Base-by-base conservation (phyloP, 257 asterid species). In the Coffea eugenioides region DNA sequence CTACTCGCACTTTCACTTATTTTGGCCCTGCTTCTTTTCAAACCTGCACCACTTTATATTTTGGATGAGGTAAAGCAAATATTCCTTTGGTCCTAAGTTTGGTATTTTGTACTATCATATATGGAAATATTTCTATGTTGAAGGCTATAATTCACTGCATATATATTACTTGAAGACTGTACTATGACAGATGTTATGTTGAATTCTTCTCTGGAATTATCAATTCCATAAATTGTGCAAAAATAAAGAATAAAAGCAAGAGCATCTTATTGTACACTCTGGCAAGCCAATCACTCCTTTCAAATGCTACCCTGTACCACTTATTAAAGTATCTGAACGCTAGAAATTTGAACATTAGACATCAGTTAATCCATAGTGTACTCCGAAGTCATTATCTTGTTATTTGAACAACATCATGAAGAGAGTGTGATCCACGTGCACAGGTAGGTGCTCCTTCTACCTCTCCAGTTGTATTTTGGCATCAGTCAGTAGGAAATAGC, bases 1-100 rank as follows among this genome's bases (percentile, higher is more conserved):
- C 87, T 96, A 48, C 97, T 96, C 23, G 99, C 99, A 14, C 98
- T 96, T 79, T 96, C 99, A 79, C 82, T 96, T 74, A 94, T 96
- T 80, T 82, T 96, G 91, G 99, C 99, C 43, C 83, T 96, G 92
- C 97, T 96, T 79, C 97, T 96, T 76, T 96, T 94, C 86, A 96
- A 96, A 88, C 99, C 99, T 25, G 98, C 99, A 81, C 99, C 99
- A 36, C 88, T 96, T 34, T 96, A 96, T 79, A 96, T 96, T 72
- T 90, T 96, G 88, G 99, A 96, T 71, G 99, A 96, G 99, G 99
- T 96, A 88, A 5, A 81, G 71, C 43, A 77, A 79, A 56, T 71
- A 51, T 70, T 71, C 41, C 62, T 56, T 21, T 23, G 67, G 67
- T 57, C 65, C 10, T 57, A 59, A 59, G 11, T 59, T 59, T 56